Percentiles rank a stretch among this genome's conserved stretches.
Evolutionary conservation across 2,329 filamentous ascomycete genomes (phyloP).

Genomic region (Cladosporium sp.): DNA sequence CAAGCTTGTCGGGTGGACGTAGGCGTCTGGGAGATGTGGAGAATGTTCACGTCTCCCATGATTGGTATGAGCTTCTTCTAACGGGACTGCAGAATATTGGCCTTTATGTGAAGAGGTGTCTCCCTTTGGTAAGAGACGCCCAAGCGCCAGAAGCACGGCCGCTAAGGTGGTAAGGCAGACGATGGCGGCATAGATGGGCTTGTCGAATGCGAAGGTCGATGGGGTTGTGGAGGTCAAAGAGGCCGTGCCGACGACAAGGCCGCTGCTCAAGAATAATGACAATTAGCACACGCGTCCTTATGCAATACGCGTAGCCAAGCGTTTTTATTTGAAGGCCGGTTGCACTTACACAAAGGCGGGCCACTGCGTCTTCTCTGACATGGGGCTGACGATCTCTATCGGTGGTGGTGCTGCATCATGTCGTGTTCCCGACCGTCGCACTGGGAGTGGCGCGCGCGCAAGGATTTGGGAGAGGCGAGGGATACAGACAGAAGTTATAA

Average conservation of each 20-base stretch:
- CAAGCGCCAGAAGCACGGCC: slow-evolving; percentile 34
- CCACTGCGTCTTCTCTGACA: not conserved
- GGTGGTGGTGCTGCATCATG: not conserved
- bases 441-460: too few relatives aligned
- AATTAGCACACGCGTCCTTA: not conserved
- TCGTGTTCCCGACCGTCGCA: not conserved
- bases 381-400: not conserved
- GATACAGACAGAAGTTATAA: too few relatives aligned
- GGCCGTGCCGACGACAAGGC: slow-evolving; percentile 26
- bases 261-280: slow-evolving; percentile 18
- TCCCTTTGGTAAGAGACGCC: slow-evolving; percentile 28
- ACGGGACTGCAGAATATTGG: slow-evolving; percentile 26
- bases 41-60: slow-evolving; percentile 19
- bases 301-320: not conserved
- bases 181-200: slow-evolving; percentile 42
- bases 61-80: slow-evolving; percentile 24
- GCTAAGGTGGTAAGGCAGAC: slow-evolving; percentile 40
- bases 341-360: slow-evolving; percentile 12
- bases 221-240: slow-evolving; percentile 22
- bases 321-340: not conserved
- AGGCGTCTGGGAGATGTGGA: slow-evolving; percentile 17
- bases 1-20: slow-evolving; percentile 22
- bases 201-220: slow-evolving; percentile 37
- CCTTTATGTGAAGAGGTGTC: slow-evolving; percentile 19
- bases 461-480: too few relatives aligned